Evolutionary conservation across 116 monocot species (phyloP), one percentile per base, ranked within the genome.

Genomic region (Cymodocea nodosa): DNA sequence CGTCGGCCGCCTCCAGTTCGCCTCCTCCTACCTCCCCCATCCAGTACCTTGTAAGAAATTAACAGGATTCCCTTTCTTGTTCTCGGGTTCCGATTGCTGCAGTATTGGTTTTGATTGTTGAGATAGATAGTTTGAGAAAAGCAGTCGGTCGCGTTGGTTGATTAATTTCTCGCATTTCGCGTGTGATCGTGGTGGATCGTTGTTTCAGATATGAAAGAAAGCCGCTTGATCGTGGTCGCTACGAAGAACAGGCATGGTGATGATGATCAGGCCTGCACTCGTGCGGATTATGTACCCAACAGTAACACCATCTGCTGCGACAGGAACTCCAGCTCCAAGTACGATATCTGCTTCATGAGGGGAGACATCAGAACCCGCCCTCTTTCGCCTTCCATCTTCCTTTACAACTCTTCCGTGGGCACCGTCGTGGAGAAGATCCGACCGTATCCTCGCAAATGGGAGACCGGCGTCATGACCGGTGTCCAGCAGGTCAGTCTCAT

Each of bases 391-490:
- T 44, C 67, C 30, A 67, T 67, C 12, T 4, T 67, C 35, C 67
- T 67, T 17, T 44, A 67, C 53, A 44, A 44, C 12, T 44, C 44
- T 6, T 10, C 44, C 12, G 12, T 44, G 44, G 44, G 1, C 8
- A 11, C 11, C 49, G 16, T 24, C 10, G 23, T 35, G 22, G 79
- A 79, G 63, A 75, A 2, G 16, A 81, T 92, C 2, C 55, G 70
- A 7, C 92, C 92, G 0, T 87, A 92, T 78, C 74, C 87, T 0
- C 87, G 92, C 1, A 92, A 92, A 57, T 87, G 87, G 87, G 92
- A 92, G 63, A 12, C 67, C 1, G 34, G 50, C 60, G 51, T 80
- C 36, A 80, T 77, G 78, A 52, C 40, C 23, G 79, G 56, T 4
- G 74, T 91, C 54, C 51, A 68, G 23, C 75, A 86, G 68, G 52